A percentile compares a stretch with the other conserved stretches of the same genome.
Evolutionary conservation across 129 eudicot genomes (phyloP).

Genomic region (carrot (Daucus carota)): DNA sequence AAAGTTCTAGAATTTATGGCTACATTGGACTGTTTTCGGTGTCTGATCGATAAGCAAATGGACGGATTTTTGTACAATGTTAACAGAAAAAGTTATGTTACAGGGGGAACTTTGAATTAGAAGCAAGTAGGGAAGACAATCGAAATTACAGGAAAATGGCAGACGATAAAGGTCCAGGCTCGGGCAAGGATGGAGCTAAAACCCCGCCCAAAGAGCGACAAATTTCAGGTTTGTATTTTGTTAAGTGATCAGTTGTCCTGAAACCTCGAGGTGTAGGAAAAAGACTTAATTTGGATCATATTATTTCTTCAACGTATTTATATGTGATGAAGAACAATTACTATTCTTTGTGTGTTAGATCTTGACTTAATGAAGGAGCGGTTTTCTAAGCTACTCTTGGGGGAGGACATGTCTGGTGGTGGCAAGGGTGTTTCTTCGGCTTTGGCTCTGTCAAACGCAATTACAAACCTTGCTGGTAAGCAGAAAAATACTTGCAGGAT

Average conservation of each 20-base stretch:
- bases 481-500: not conserved
- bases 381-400: conserved; percentile 71
- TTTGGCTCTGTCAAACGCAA: conserved; percentile 74
- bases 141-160: not conserved
- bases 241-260: too few species aligned
- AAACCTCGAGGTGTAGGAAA: too few species aligned
- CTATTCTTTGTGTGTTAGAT: conserved; percentile 25
- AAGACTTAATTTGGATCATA: too few species aligned
- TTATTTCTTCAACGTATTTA: too few species aligned
- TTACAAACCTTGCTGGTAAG: conserved; percentile 75
- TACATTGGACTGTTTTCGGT: not conserved
- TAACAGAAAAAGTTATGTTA: not conserved
- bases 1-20: not conserved
- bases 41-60: not conserved
- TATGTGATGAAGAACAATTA: not conserved
- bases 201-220: not conserved
- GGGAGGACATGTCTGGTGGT: conserved; percentile 93
- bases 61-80: not conserved
- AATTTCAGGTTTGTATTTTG: not conserved
- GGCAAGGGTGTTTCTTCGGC: conserved; percentile 87
- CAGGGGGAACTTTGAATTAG: not conserved
- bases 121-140: not conserved
- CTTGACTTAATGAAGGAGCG: conserved; percentile 72
- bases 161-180: not conserved
- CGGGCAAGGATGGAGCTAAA: not conserved